Percentiles rank a stretch among this genome's conserved stretches.
Conservation (phyloP, 2,329 filamentous ascomycete genomes). For the Trichophyton mentagrophytes region DNA sequence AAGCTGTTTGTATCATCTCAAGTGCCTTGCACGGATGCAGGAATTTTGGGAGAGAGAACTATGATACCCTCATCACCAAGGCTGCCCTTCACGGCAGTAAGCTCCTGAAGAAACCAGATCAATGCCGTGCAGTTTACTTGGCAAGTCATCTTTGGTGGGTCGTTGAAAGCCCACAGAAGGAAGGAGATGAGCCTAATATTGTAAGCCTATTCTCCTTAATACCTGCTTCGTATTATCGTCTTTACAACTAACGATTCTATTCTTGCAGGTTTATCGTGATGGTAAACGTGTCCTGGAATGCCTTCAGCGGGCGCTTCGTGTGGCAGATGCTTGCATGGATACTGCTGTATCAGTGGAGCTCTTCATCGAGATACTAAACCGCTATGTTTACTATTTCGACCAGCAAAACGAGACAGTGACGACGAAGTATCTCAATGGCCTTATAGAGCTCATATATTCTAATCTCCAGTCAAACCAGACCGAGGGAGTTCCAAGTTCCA, state of each 20-base stretch:
- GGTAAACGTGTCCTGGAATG: conserved; percentile 95
- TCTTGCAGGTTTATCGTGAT: conserved; percentile 66
- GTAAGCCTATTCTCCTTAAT: conserved; percentile 39
- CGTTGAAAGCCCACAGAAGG: conserved; percentile 62
- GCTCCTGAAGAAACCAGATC: conserved; percentile 91
- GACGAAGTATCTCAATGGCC: conserved; percentile 91
- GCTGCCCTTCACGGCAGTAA: conserved; percentile 94
- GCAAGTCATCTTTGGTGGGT: conserved; percentile 98
- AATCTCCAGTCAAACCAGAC: conserved; percentile 78
- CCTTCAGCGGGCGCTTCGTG: conserved; percentile 82
- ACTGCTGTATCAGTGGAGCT: conserved; percentile 92
- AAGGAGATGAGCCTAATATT: conserved; percentile 67
- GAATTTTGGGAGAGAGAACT: conserved; percentile 92
- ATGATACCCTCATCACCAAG: conserved; percentile 96
- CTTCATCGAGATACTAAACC: conserved; percentile 95
- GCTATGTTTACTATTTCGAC: conserved; percentile 99
- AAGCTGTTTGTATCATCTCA: conserved; percentile 89
- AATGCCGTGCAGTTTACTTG: conserved; percentile 90
- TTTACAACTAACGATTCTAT: background rate
- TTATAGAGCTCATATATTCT: conserved; percentile 96
- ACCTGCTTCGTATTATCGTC: background rate
- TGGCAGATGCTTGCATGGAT: conserved; percentile 98
- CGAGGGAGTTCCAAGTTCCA: conserved; percentile 48
- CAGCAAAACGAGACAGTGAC: conserved; percentile 98
- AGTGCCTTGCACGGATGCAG: conserved; percentile 77